phyloP scores from a whole-genome alignment of 2,329 filamentous ascomycete genomes.

The Dothiorella sarmentorum region DNA sequence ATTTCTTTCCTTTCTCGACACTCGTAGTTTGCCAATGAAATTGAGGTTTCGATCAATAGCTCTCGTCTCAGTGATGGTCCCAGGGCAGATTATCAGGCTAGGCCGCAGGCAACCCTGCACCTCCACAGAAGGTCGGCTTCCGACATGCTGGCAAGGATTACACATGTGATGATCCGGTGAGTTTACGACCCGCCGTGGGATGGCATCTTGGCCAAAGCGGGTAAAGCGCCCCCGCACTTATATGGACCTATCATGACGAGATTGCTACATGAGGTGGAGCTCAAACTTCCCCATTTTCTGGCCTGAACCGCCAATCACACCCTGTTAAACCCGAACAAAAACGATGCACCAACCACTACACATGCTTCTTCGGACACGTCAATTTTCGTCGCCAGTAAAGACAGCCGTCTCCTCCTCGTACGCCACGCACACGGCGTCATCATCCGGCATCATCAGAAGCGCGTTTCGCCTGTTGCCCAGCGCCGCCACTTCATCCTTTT shows the following conservation, averaged over 20 bases:
- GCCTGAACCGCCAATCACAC: background rate
- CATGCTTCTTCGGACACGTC: background rate
- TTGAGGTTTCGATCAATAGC: background rate
- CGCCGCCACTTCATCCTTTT: too few relatives aligned
- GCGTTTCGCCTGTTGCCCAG: too few relatives aligned
- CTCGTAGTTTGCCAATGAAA: constrained; percentile 6
- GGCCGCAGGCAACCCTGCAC: too few relatives aligned
- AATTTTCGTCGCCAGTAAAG: background rate
- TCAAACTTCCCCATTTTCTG: background rate
- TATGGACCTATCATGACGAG: background rate
- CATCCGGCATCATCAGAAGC: too few relatives aligned
- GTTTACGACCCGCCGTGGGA: background rate
- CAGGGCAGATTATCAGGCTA: too few relatives aligned
- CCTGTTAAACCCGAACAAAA: background rate
- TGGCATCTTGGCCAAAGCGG: background rate
- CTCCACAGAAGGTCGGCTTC: too few relatives aligned
- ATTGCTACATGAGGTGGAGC: background rate
- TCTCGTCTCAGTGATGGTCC: too few relatives aligned
- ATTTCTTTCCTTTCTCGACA: background rate
- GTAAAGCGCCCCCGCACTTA: background rate
- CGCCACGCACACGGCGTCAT: too few relatives aligned
- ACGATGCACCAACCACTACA: background rate
- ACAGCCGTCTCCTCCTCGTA: too few relatives aligned
- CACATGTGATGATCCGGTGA: background rate
- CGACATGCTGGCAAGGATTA: too few relatives aligned